Percentiles rank a stretch among this genome's conserved stretches.
These are phyloP conservation scores for Laetiporus sulphureus DNA, from an alignment of 1,284 basidiomycete species.

Conservation along the genomic window DNA sequence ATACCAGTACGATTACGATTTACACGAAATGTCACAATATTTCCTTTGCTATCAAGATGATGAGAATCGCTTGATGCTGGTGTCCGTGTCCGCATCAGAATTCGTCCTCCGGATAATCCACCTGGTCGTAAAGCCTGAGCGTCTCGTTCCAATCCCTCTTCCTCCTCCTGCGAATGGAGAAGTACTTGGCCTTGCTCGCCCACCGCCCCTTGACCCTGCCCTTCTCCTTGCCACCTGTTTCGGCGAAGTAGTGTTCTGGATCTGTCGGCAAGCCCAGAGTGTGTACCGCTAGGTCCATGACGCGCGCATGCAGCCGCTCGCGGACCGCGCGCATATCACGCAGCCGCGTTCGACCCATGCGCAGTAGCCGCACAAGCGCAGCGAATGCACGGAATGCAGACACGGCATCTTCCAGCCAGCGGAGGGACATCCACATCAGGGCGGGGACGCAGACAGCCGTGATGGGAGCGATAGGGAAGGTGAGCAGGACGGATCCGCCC, in stretches of 20 bases:
- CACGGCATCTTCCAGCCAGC: constrained; percentile 81
- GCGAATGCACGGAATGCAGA: constrained; percentile 68
- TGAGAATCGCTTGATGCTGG: no score
- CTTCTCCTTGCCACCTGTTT: constrained; percentile 54
- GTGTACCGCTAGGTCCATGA: constrained; percentile 58
- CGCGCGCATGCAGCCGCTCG: constrained; percentile 47
- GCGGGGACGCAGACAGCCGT: constrained; percentile 56
- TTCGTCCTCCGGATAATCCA: constrained; percentile 61
- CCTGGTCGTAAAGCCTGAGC: constrained; percentile 69
- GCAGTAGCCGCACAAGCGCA: constrained; percentile 55
- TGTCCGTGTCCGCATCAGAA: constrained; percentile 13
- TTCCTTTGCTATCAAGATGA: no score
- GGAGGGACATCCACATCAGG: constrained; percentile 80
- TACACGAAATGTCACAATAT: background rate
- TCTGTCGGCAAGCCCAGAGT: constrained; percentile 59
- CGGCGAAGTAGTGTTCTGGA: constrained; percentile 58
- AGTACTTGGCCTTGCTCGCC: constrained; percentile 68
- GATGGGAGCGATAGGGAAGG: constrained; percentile 52
- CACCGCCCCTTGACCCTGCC: constrained; percentile 59
- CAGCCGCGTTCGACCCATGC: constrained; percentile 53
- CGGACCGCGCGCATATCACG: constrained; percentile 46
- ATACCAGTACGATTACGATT: no score
- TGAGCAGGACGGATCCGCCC: constrained; percentile 42
- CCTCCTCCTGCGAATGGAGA: constrained; percentile 67
- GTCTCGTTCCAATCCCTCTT: constrained; percentile 89